Conservation (phyloP, 805 yeast genomes). For the Pichia insulana region DNA sequence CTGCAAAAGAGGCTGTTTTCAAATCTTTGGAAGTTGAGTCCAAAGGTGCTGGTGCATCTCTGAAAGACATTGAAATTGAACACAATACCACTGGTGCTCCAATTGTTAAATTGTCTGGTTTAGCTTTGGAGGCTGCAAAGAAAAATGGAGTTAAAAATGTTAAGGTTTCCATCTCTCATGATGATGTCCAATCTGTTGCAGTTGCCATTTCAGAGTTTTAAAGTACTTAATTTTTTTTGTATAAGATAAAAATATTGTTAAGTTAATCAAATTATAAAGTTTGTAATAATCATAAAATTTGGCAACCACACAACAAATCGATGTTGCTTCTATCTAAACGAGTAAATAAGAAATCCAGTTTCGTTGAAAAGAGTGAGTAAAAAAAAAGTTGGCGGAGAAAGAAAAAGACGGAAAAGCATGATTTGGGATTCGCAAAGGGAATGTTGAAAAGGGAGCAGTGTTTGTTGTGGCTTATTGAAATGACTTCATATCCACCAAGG, state of each 20-base stretch:
- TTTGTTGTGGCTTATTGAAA: slow-evolving; percentile 13
- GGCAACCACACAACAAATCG: no score
- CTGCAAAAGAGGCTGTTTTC: slow-evolving; percentile 98
- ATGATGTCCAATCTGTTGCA: slow-evolving; percentile 95
- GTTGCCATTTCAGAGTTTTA: slow-evolving; percentile 72
- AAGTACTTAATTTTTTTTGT: slow-evolving; percentile 1
- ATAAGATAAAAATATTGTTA: no score
- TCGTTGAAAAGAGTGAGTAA: background rate
- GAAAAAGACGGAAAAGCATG: background rate
- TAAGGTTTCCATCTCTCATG: slow-evolving; percentile 89
- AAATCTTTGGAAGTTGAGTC: slow-evolving; percentile 85
- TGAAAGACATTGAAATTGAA: slow-evolving; percentile 81
- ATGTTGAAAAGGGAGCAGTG: no score
- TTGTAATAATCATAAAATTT: no score
- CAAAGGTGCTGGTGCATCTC: slow-evolving; percentile 91
- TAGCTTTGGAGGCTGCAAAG: slow-evolving; percentile 66
- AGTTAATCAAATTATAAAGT: no score
- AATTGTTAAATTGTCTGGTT: slow-evolving; percentile 64
- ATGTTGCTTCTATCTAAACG: background rate
- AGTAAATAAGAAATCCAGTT: slow-evolving; percentile 1
- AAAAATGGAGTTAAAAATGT: slow-evolving; percentile 61
- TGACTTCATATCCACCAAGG: slow-evolving; percentile 29
- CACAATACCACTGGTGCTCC: slow-evolving; percentile 78
- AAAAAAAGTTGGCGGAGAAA: background rate
- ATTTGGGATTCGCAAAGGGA: no score